Evolutionary conservation across 768 basidiomycete species (phyloP).

Genomic region (Pisolithus albus): DNA sequence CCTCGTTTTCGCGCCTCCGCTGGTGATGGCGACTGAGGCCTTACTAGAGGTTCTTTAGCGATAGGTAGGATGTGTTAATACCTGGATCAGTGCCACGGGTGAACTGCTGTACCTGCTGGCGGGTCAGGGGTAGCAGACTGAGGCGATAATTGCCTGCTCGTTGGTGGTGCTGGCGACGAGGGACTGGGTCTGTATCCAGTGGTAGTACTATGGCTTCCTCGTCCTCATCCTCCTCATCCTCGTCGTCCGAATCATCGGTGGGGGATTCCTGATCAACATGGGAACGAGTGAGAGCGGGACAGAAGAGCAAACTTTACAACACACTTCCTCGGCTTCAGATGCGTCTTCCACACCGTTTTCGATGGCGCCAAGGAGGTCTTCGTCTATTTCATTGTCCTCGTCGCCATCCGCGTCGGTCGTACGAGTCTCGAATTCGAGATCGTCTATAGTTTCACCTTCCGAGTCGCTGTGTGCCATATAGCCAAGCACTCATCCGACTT

Average conservation of each 20-base stretch:
- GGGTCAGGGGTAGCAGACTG: constrained; percentile 26
- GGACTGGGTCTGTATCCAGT: constrained; percentile 25
- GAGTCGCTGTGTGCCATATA: constrained; percentile 56
- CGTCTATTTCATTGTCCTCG: constrained; percentile 45
- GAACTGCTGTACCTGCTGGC: constrained; percentile 25
- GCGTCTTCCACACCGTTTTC: constrained; percentile 53
- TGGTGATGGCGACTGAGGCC: constrained; percentile 45
- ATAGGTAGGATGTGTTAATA: constrained; percentile 14
- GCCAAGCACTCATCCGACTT: constrained; percentile 3
- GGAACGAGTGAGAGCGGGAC: constrained; percentile 5
- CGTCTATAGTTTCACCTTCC: constrained; percentile 57
- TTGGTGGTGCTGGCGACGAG: constrained; percentile 22
- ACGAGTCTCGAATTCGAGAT: constrained; percentile 45
- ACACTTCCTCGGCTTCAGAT: constrained; percentile 67
- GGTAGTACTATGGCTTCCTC: constrained; percentile 32
- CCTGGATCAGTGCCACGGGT: background rate
- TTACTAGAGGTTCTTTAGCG: constrained; percentile 18
- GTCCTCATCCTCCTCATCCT: constrained; percentile 50
- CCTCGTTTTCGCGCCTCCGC: constrained; percentile 46
- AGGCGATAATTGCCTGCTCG: constrained; percentile 18
- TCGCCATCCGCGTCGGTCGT: constrained; percentile 40
- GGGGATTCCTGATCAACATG: constrained; percentile 40
- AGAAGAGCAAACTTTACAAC: constrained; percentile 17
- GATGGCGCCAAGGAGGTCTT: constrained; percentile 56
- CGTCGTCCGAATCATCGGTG: constrained; percentile 56